A percentile compares a stretch with the other conserved stretches of the same genome.
Evolutionary conservation across 2,329 filamentous ascomycete genomes (phyloP).

Genomic region (Chrysosporium keratinophilum): DNA sequence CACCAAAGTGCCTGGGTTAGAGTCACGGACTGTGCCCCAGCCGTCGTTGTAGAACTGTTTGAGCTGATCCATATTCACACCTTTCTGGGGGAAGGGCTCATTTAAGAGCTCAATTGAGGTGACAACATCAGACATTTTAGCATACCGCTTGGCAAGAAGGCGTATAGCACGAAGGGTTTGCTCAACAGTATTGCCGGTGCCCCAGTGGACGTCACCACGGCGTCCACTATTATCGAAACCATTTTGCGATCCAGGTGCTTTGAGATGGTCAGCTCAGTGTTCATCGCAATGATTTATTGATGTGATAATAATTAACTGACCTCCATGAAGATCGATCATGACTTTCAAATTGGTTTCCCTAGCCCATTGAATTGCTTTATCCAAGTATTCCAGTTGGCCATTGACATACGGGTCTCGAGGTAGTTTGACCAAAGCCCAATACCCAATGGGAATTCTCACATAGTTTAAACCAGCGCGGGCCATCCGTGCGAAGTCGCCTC

Average conservation of each 20-base stretch:
- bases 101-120: slow-evolving; percentile 41
- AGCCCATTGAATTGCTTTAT: slow-evolving; percentile 51
- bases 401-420: slow-evolving; percentile 51
- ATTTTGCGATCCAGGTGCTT: slow-evolving; percentile 53
- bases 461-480: slow-evolving; percentile 50
- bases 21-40: slow-evolving; percentile 38
- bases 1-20: slow-evolving; percentile 40
- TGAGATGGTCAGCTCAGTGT: slow-evolving; percentile 1
- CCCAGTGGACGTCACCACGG: slow-evolving; percentile 32
- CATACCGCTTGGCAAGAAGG: slow-evolving; percentile 49
- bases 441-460: slow-evolving; percentile 55
- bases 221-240: slow-evolving; percentile 58
- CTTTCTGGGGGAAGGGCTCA: slow-evolving; percentile 32
- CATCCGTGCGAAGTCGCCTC: slow-evolving; percentile 48
- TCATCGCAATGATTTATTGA: too few species aligned
- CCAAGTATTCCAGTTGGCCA: slow-evolving; percentile 50
- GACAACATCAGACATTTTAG: slow-evolving; percentile 48
- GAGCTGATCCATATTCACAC: slow-evolving; percentile 36
- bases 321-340: slow-evolving; percentile 58
- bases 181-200: slow-evolving; percentile 27
- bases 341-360: slow-evolving; percentile 49
- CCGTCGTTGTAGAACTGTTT: slow-evolving; percentile 48
- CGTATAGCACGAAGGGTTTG: slow-evolving; percentile 46
- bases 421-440: slow-evolving; percentile 50
- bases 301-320: too few species aligned